These are phyloP conservation scores for Uronychia setigera DNA, from an alignment of 73 alveolate species.

Conservation along the genomic window DNA sequence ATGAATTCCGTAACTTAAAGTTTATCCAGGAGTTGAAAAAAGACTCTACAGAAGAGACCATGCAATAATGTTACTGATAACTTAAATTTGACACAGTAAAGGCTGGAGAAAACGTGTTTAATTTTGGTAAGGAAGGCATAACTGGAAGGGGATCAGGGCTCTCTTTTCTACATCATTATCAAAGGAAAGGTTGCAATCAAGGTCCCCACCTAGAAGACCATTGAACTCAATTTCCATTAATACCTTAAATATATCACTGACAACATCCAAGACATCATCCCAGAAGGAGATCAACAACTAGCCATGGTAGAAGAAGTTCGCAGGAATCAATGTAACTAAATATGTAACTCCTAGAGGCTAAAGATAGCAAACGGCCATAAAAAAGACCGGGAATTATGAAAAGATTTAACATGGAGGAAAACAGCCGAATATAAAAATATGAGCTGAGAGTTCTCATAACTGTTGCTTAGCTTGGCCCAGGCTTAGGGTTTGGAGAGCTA, in stretches of 20 bases:
- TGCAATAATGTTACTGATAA: neutral
- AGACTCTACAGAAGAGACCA: neutral
- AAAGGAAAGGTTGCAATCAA: slow-evolving; percentile 62
- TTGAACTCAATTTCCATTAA: slow-evolving; percentile 13
- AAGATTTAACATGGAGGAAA: neutral
- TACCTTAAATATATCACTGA: neutral
- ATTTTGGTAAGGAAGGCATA: slow-evolving; percentile 24
- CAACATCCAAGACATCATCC: slow-evolving; percentile 28
- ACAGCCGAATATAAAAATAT: neutral
- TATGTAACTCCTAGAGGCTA: neutral
- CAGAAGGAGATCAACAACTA: slow-evolving; percentile 3
- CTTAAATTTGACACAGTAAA: neutral
- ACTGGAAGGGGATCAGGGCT: slow-evolving; percentile 51
- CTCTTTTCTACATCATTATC: slow-evolving; percentile 47
- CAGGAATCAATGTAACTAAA: neutral
- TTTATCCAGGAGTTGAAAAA: neutral
- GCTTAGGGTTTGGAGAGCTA: slow-evolving; percentile 58
- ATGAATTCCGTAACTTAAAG: neutral
- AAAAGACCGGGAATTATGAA: neutral
- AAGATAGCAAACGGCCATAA: neutral
- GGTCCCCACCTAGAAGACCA: slow-evolving; percentile 32
- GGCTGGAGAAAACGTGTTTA: slow-evolving; percentile 40
- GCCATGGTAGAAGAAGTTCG: neutral
- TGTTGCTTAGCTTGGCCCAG: slow-evolving; percentile 24
- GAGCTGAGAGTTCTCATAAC: slow-evolving; percentile 20